A percentile compares a stretch with the other conserved stretches of the same genome.
phyloP scores from a whole-genome alignment of 352 stramenopile species.

The Globisporangium apiculatum region DNA sequence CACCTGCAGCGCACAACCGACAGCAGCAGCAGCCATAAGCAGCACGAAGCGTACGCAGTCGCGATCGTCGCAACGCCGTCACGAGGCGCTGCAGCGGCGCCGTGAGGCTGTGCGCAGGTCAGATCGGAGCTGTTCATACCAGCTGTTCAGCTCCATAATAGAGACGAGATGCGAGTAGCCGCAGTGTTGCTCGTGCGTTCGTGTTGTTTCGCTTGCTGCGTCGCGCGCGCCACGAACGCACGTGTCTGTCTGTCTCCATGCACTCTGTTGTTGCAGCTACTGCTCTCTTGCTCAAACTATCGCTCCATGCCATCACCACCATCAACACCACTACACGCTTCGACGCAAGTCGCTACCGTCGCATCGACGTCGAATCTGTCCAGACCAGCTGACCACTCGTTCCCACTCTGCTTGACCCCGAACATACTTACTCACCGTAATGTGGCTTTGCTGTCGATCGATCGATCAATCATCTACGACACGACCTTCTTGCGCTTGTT shows the following conservation, averaged over 20 bases:
- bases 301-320: neutral
- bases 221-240: neutral
- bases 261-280: neutral
- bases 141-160: too few species aligned
- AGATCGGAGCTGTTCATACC: too few species aligned
- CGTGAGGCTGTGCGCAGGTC: neutral
- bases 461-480: slow-evolving; percentile 25
- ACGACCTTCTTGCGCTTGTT: slow-evolving; percentile 79
- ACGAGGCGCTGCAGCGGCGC: slow-evolving; percentile 15
- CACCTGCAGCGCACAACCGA: slow-evolving; percentile 22
- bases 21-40: slow-evolving; percentile 5
- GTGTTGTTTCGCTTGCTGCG: neutral
- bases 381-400: too few species aligned
- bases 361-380: too few species aligned
- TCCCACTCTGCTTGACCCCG: too few species aligned
- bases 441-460: too few species aligned
- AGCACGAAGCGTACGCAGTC: slow-evolving; percentile 32
- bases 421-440: too few species aligned
- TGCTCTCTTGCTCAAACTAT: neutral
- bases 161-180: too few species aligned
- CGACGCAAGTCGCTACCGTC: too few species aligned
- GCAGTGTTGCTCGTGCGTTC: neutral
- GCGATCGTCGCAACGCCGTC: slow-evolving; percentile 40
- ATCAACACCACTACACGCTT: neutral
- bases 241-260: neutral